phyloP scores from a whole-genome alignment of 2,329 filamentous ascomycete species.

The Fusarium pseudograminearum region DNA sequence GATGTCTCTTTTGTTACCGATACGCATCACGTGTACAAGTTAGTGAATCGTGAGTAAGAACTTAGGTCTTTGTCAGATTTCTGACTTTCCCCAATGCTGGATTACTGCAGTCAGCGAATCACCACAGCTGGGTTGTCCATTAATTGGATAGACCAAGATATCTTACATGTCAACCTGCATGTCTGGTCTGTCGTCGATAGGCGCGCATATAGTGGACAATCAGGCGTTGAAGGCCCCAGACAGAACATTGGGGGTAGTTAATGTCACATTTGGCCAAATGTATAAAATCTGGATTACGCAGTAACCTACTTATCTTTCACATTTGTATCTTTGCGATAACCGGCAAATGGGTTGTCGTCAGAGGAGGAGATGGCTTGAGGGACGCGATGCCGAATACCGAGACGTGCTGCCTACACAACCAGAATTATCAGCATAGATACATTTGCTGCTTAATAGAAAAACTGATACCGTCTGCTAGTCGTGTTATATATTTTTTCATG shows the following conservation, averaged over 20 bases:
- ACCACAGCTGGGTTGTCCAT: not conserved
- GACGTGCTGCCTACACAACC: not conserved
- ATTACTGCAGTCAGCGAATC: not conserved
- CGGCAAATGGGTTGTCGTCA: not conserved
- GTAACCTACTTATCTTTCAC: too few species aligned
- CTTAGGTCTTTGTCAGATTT: constrained; percentile 5
- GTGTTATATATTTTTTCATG: not conserved
- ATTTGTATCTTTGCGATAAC: not conserved
- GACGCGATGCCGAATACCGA: not conserved
- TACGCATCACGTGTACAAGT: not conserved
- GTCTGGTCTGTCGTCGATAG: not conserved
- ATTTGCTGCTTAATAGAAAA: not conserved
- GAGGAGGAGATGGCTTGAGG: not conserved
- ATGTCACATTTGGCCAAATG: not conserved
- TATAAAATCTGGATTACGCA: too few species aligned
- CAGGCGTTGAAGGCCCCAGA: not conserved
- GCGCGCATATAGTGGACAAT: not conserved
- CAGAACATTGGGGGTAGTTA: accelerated
- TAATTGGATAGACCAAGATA: not conserved
- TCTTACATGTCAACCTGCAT: not conserved
- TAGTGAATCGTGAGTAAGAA: not conserved
- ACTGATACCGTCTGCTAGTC: accelerated
- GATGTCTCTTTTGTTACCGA: accelerated
- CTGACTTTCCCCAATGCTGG: not conserved
- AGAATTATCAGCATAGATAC: not conserved